phyloP scores from a whole-genome alignment of 306 rosid genomes.

The Vicia sativa region DNA sequence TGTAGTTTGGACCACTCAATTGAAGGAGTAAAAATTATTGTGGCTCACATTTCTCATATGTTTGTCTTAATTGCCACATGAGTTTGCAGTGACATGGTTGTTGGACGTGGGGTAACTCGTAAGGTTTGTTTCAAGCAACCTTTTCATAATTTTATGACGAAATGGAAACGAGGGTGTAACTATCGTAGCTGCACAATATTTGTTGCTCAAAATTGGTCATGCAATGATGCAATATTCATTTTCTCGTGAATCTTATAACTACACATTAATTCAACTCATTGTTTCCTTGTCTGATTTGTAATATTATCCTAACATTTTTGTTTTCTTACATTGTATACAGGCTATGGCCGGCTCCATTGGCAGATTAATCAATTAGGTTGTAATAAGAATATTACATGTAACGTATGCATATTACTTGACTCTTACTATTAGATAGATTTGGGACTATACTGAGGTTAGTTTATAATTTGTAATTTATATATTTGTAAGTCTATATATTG shows the following conservation, averaged over 20 bases:
- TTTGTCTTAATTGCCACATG: conserved; percentile 39
- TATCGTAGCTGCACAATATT: neutral
- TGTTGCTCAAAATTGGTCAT: conserved; percentile 16
- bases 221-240: neutral
- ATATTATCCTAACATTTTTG: conserved; percentile 25
- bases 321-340: neutral
- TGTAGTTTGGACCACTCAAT: conserved; percentile 36
- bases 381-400: neutral
- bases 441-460: too few relatives aligned
- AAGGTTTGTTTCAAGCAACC: conserved; percentile 30
- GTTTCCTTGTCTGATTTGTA: conserved; percentile 9
- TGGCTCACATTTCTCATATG: conserved; percentile 49
- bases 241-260: conserved; percentile 55
- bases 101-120: conserved; percentile 28
- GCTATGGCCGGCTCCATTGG: conserved; percentile 40
- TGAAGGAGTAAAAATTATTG: conserved; percentile 1
- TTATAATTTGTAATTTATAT: too few relatives aligned
- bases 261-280: conserved; percentile 38
- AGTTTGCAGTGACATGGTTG: conserved; percentile 34
- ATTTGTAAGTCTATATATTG: too few relatives aligned
- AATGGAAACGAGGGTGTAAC: conserved; percentile 13
- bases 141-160: neutral
- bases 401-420: neutral
- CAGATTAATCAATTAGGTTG: neutral
- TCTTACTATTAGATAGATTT: neutral